Percentiles rank a stretch among this genome's conserved stretches.
phyloP scores from a whole-genome alignment of 176 grass and related monocot species.

The Leersia perrieri region DNA sequence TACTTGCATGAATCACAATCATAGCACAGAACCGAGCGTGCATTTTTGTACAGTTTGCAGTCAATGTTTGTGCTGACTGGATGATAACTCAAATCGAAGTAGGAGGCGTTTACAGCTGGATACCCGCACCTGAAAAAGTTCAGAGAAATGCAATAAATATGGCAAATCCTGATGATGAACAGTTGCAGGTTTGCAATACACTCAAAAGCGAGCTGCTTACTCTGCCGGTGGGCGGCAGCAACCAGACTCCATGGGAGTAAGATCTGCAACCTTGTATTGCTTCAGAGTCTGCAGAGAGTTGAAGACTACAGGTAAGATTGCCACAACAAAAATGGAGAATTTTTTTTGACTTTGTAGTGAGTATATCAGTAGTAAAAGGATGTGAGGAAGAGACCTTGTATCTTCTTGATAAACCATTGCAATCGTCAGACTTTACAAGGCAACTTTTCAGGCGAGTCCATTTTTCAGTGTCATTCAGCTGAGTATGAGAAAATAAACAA shows the following conservation, averaged over 20 bases:
- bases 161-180: not conserved
- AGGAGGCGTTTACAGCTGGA: conserved; percentile 73
- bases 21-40: conserved; percentile 58
- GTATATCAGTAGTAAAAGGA: not conserved
- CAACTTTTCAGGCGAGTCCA: conserved; percentile 90
- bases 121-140: conserved; percentile 71
- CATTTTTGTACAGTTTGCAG: conserved; percentile 91
- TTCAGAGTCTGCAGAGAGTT: conserved; percentile 59
- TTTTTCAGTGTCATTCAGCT: conserved; percentile 79
- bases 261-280: conserved; percentile 79
- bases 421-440: conserved; percentile 89
- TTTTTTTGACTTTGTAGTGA: not conserved
- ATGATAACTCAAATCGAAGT: conserved; percentile 85
- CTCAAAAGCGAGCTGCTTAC: conserved; percentile 53
- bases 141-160: not conserved
- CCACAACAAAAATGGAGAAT: not conserved
- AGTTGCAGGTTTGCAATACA: not conserved
- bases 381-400: conserved; percentile 62
- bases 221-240: conserved; percentile 88
- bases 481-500: conserved; percentile 17
- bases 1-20: conserved; percentile 99
- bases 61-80: conserved; percentile 71
- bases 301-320: conserved; percentile 10
- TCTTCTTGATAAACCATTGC: conserved; percentile 81
- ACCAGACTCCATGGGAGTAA: conserved; percentile 85